phyloP scores from a whole-genome alignment of 164 flowering plant genomes.

The Piper betle region DNA sequence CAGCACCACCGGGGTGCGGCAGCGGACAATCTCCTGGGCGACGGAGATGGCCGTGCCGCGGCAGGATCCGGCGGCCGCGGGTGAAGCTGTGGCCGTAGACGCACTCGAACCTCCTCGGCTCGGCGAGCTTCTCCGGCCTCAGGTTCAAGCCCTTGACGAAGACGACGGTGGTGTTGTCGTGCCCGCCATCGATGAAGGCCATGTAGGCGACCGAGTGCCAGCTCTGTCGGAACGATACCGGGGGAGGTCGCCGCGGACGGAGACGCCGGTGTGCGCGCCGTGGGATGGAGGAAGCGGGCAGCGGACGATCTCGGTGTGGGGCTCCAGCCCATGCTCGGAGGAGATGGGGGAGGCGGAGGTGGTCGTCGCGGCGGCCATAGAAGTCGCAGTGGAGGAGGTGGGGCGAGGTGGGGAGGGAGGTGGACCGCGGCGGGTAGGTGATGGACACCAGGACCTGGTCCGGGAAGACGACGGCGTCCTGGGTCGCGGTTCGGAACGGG shows the following conservation, averaged over 20 bases:
- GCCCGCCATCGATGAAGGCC: slow-evolving; percentile 31
- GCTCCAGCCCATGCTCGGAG: slow-evolving; percentile 9
- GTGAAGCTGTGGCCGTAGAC: slow-evolving; percentile 49
- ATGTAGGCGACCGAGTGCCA: slow-evolving; percentile 57
- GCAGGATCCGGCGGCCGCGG: slow-evolving; percentile 11
- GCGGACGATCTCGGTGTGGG: slow-evolving; percentile 35
- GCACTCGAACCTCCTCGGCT: slow-evolving; percentile 39
- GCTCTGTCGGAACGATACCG: slow-evolving; percentile 16
- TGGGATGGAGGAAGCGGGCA: slow-evolving; percentile 27
- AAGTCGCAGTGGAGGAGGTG: slow-evolving; percentile 31
- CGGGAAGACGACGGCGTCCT: slow-evolving; percentile 50
- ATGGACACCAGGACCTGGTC: slow-evolving; percentile 60
- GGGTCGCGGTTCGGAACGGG: slow-evolving; percentile 1
- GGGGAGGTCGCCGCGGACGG: slow-evolving; percentile 13
- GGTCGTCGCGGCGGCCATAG: slow-evolving; percentile 17
- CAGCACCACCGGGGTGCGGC: slow-evolving; percentile 40
- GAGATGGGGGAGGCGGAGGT: slow-evolving; percentile 19
- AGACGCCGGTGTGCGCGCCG: slow-evolving; percentile 21
- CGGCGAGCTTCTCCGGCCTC: slow-evolving; percentile 27
- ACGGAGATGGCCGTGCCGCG: slow-evolving; percentile 27
- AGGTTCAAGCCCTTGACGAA: slow-evolving; percentile 67
- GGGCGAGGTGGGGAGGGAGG: slow-evolving; percentile 19
- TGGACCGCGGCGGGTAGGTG: slow-evolving; percentile 32
- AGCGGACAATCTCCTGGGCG: slow-evolving; percentile 72
- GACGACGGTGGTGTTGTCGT: slow-evolving; percentile 41